A percentile compares a stretch with the other conserved stretches of the same genome.
Evolutionary conservation across 495 filamentous ascomycete species (phyloP).

Genomic region (Penicillium maclennaniae): DNA sequence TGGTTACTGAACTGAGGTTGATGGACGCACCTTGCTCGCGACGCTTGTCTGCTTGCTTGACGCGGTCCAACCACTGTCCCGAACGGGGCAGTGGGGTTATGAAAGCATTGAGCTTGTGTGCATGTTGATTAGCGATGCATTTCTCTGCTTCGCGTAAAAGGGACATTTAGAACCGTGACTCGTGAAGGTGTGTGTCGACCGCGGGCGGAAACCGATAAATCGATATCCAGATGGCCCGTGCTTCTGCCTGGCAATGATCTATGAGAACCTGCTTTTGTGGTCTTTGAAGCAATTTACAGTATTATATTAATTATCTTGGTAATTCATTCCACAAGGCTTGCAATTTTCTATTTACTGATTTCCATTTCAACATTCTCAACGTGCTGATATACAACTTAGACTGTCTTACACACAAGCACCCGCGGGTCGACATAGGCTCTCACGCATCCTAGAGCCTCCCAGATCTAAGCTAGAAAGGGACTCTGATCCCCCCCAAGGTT

Average conservation of each 20-base stretch:
- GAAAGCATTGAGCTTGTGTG: constrained; percentile 44
- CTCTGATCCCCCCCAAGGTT: too few relatives aligned
- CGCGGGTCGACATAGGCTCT: too few relatives aligned
- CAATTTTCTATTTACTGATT: too few relatives aligned
- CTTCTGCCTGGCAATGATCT: neutral
- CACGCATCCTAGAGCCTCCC: too few relatives aligned
- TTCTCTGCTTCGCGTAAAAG: constrained; percentile 48
- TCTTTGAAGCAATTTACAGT: neutral
- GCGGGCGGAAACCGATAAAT: constrained; percentile 6
- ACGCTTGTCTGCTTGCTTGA: constrained; percentile 40
- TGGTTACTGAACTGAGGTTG: neutral
- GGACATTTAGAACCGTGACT: constrained; percentile 36
- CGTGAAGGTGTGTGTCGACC: constrained; percentile 2
- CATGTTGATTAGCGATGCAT: constrained; percentile 45
- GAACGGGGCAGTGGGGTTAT: constrained; percentile 37
- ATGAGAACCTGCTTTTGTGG: neutral
- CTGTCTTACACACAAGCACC: too few relatives aligned
- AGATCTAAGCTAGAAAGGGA: too few relatives aligned
- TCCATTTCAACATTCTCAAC: too few relatives aligned
- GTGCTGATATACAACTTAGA: too few relatives aligned
- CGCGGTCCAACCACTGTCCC: constrained; percentile 31
- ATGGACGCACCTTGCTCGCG: constrained; percentile 30
- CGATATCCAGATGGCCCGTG: constrained; percentile 11
- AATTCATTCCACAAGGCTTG: too few relatives aligned
- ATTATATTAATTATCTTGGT: neutral